Percentiles rank a stretch among this genome's conserved stretches.
Evolutionary conservation across 169 alveolate species (phyloP).

Genomic region (Eimeria zaria): DNA sequence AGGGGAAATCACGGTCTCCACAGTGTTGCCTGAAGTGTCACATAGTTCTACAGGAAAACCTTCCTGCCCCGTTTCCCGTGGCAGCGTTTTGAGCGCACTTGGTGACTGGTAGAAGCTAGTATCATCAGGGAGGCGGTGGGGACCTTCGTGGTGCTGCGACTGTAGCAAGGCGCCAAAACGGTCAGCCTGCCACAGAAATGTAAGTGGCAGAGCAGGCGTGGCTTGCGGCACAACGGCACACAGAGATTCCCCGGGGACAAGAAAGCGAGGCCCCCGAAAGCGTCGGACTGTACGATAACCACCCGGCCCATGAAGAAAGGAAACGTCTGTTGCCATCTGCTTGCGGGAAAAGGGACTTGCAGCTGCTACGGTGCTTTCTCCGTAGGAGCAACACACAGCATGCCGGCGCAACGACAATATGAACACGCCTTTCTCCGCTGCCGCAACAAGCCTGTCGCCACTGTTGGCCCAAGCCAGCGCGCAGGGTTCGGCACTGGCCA

Average conservation of each 20-base stretch:
- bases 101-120: background rate
- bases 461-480: constrained; percentile 32
- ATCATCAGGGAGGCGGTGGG: constrained; percentile 46
- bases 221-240: constrained; percentile 71
- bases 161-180: constrained; percentile 14
- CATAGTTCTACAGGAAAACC: constrained; percentile 73
- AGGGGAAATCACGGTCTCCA: constrained; percentile 54
- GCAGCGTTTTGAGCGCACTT: background rate
- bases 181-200: constrained; percentile 17
- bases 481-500: constrained; percentile 29
- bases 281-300: constrained; percentile 22
- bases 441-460: constrained; percentile 57
- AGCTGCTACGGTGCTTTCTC: constrained; percentile 42
- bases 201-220: constrained; percentile 32
- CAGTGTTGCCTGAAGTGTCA: constrained; percentile 53
- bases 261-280: constrained; percentile 64
- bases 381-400: constrained; percentile 41
- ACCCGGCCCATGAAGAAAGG: background rate
- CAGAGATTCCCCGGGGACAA: background rate
- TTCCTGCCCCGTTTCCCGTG: constrained; percentile 7
- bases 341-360: background rate
- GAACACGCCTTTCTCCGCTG: background rate
- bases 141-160: constrained; percentile 52
- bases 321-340: constrained; percentile 44
- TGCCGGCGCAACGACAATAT: constrained; percentile 32